A percentile compares a stretch with the other conserved stretches of the same genome.
Evolutionary conservation across 805 yeast species (phyloP).

Genomic region (Schwanniomyces sp.): DNA sequence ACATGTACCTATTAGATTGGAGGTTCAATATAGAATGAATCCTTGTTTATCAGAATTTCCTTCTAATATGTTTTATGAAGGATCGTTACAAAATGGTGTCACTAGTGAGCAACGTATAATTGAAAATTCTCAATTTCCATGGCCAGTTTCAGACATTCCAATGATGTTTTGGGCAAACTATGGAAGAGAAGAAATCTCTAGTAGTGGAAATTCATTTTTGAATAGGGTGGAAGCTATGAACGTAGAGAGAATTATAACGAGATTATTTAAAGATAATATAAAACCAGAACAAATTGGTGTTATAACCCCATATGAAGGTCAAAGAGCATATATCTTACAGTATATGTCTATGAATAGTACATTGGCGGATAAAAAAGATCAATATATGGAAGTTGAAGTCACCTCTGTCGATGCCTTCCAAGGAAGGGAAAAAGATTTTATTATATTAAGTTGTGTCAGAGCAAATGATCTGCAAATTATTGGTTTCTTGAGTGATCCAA

Average conservation of each 20-base stretch:
- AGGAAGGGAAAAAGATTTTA: conserved; percentile 45
- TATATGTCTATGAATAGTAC: conserved; percentile 75
- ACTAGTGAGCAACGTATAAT: conserved; percentile 69
- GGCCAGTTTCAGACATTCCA: conserved; percentile 85
- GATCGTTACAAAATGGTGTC: conserved; percentile 88
- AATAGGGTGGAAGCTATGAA: conserved; percentile 90
- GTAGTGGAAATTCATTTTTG: conserved; percentile 76
- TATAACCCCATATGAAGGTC: conserved; percentile 94
- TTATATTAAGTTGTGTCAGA: conserved; percentile 44
- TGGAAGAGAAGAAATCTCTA: conserved; percentile 86
- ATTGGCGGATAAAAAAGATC: conserved; percentile 51
- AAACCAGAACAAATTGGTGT: conserved; percentile 84
- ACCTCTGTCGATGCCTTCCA: conserved; percentile 53
- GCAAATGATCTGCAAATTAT: conserved; percentile 40
- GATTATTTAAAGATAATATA: conserved; percentile 74
- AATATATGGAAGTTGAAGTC: conserved; percentile 75
- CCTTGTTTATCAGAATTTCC: conserved; percentile 86
- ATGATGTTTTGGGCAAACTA: conserved; percentile 94
- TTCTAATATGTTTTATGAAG: conserved; percentile 90
- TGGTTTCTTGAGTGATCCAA: conserved; percentile 45
- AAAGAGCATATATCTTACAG: conserved; percentile 76
- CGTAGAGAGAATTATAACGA: conserved; percentile 75
- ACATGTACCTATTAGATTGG: conserved; percentile 79
- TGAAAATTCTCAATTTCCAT: conserved; percentile 66
- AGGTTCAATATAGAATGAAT: conserved; percentile 94